Evolutionary conservation across 345 rosid species (phyloP).

Genomic region (Barbarea vulgaris): DNA sequence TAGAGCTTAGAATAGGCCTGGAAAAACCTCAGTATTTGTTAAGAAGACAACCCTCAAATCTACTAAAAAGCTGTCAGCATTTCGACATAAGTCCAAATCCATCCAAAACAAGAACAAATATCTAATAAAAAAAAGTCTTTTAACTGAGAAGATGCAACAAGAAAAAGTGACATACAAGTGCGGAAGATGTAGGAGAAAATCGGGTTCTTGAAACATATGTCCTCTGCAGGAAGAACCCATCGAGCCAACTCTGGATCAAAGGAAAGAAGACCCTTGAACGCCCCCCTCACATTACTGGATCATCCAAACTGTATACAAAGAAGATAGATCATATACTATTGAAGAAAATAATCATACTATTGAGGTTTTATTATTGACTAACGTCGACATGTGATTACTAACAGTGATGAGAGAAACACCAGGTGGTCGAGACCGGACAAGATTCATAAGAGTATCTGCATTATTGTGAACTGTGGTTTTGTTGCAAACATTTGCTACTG

Average conservation of each 20-base stretch:
- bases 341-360: too few species aligned
- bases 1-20: too few species aligned
- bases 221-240: conserved; percentile 94
- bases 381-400: too few species aligned
- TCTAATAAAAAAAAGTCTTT: neutral
- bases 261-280: conserved; percentile 72
- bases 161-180: conserved; percentile 48
- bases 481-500: conserved; percentile 64
- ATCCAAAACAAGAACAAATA: neutral
- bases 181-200: conserved; percentile 73
- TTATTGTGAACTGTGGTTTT: conserved; percentile 72
- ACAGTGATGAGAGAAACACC: too few species aligned
- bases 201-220: conserved; percentile 76
- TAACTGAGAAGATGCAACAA: conserved; percentile 5
- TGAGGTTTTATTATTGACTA: too few species aligned
- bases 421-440: too few species aligned
- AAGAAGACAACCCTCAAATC: conserved; percentile 12
- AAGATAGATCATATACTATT: too few species aligned
- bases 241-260: conserved; percentile 61
- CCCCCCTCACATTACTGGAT: conserved; percentile 91
- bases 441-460: conserved; percentile 63
- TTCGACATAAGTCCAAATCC: neutral
- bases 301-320: too few species aligned
- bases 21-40: too few species aligned
- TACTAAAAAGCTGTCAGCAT: neutral